A percentile compares a stretch with the other conserved stretches of the same genome.
Conservation (phyloP, 306 rosid genomes). For the Casuarina equisetifolia region DNA sequence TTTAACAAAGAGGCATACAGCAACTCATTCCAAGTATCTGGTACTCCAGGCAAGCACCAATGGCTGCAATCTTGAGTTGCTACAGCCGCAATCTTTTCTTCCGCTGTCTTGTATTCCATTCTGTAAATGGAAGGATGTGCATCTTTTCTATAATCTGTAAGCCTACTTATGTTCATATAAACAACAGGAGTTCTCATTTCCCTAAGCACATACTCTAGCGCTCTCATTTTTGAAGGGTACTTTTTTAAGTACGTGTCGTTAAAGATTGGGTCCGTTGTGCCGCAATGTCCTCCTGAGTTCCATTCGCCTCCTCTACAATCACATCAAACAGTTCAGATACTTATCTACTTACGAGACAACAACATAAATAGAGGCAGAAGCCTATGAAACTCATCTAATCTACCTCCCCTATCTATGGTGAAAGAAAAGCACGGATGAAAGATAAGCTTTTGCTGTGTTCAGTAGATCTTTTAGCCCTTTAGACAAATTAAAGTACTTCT, state of each 20-base stretch:
- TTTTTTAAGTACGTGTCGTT: constrained; percentile 48
- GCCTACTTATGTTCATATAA: constrained; percentile 80
- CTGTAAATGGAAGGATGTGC: constrained; percentile 83
- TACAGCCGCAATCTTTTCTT: constrained; percentile 35
- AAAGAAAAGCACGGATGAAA: background rate
- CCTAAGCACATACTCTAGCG: constrained; percentile 55
- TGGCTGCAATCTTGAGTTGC: constrained; percentile 63
- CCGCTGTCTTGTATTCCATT: constrained; percentile 43
- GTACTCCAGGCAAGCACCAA: constrained; percentile 73
- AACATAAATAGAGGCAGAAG: background rate
- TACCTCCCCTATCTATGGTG: background rate
- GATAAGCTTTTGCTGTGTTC: background rate
- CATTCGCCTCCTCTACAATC: constrained; percentile 87
- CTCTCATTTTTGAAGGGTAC: constrained; percentile 86
- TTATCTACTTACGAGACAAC: background rate
- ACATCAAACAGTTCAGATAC: constrained; percentile 20
- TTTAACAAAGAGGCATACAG: constrained; percentile 47
- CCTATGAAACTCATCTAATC: background rate
- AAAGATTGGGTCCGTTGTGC: constrained; percentile 69
- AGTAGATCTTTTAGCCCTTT: background rate
- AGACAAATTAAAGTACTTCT: background rate
- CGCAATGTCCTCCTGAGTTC: constrained; percentile 96
- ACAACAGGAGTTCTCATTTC: constrained; percentile 69
- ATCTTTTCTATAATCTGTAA: constrained; percentile 89
- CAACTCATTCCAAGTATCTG: constrained; percentile 66